These are phyloP conservation scores for Pseudogymnoascus sp. DNA, from an alignment of 2,329 filamentous ascomycete species.

Conservation along the genomic window DNA sequence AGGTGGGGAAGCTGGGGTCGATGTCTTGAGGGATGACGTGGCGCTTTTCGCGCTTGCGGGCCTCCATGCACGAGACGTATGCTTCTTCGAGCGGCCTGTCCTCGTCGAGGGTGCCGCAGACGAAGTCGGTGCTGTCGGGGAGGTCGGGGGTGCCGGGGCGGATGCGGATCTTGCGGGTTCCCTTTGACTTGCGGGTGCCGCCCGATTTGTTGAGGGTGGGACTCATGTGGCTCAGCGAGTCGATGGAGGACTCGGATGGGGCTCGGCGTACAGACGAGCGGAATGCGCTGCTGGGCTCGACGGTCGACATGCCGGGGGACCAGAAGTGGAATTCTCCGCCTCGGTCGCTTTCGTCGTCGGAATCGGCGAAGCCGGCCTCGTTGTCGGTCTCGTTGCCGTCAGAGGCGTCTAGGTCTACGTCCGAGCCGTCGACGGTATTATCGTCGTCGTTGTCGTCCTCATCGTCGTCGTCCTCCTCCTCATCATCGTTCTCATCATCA, in stretches of 20 bases:
- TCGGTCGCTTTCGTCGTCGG: constrained; percentile 57
- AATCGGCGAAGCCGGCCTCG: constrained; percentile 62
- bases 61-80: constrained; percentile 77
- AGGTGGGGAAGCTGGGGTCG: constrained; percentile 93
- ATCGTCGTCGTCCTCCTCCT: constrained; percentile 53
- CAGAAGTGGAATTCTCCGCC: constrained; percentile 60
- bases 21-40: constrained; percentile 88
- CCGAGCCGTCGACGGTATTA: constrained; percentile 47
- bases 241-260: constrained; percentile 56
- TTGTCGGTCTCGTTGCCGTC: constrained; percentile 76
- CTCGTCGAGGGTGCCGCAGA: constrained; percentile 96
- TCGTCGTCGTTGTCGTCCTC: constrained; percentile 43
- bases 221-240: constrained; percentile 33
- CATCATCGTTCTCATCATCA: constrained; percentile 41
- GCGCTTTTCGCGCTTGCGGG: constrained; percentile 73
- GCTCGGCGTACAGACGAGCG: constrained; percentile 24
- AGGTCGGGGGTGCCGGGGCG: constrained; percentile 70
- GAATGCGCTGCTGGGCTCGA: constrained; percentile 18
- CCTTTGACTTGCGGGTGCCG: constrained; percentile 12
- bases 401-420: constrained; percentile 61
- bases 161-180: constrained; percentile 41
- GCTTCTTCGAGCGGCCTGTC: constrained; percentile 90
- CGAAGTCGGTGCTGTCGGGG: constrained; percentile 95
- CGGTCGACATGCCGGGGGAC: constrained; percentile 34
- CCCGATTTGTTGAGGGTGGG: constrained; percentile 15